Conservation (phyloP, 805 yeast genomes). For the Starmerella cellae region DNA sequence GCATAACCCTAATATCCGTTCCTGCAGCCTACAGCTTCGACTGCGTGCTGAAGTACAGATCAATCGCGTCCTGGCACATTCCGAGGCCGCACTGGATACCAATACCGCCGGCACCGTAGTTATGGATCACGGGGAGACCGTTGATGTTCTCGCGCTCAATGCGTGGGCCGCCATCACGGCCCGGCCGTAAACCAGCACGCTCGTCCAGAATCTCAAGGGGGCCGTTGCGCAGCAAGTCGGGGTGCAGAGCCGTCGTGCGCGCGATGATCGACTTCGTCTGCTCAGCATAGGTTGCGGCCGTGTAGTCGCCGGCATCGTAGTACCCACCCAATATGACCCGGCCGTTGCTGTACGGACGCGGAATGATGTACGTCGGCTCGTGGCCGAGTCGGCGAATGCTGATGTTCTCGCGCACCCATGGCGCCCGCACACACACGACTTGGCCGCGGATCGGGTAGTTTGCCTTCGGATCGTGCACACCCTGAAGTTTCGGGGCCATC, state of each 20-base stretch:
- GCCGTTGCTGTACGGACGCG: constrained; percentile 53
- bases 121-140: constrained; percentile 44
- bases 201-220: constrained; percentile 44
- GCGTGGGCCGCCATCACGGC: constrained; percentile 62
- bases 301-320: constrained; percentile 50
- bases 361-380: constrained; percentile 53
- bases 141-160: constrained; percentile 41
- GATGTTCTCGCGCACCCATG: constrained; percentile 48
- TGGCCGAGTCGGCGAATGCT: constrained; percentile 8
- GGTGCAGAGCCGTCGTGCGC: constrained; percentile 40
- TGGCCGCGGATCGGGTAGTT: constrained; percentile 67
- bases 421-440: constrained; percentile 58
- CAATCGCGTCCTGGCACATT: constrained; percentile 36
- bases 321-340: constrained; percentile 67
- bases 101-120: constrained; percentile 67
- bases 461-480: constrained; percentile 46
- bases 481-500: constrained; percentile 51
- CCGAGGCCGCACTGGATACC: constrained; percentile 69
- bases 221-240: constrained; percentile 31
- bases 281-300: constrained; percentile 41
- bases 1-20: too few species aligned
- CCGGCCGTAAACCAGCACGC: constrained; percentile 65
- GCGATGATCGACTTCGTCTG: constrained; percentile 50
- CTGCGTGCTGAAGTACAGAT: constrained; percentile 14
- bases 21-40: not conserved